Evolutionary conservation across 805 yeast genomes (phyloP).

Genomic region (Metschnikowia santaceciliae): DNA sequence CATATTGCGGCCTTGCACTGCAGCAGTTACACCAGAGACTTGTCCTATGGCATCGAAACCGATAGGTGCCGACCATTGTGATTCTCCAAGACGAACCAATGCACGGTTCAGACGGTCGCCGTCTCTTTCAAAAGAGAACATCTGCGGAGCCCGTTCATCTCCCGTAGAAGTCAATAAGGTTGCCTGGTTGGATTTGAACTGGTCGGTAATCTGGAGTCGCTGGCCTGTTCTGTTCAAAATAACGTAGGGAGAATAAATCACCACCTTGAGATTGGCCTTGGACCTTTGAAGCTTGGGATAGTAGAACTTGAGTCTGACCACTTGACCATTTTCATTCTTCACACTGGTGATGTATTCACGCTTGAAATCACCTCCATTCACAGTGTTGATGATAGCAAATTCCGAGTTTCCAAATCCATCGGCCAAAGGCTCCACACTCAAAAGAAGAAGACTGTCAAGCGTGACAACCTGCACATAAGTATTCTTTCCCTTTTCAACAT

Average conservation of each 20-base stretch:
- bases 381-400: constrained; percentile 69
- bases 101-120: constrained; percentile 64
- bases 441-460: constrained; percentile 61
- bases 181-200: constrained; percentile 34
- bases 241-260: constrained; percentile 81
- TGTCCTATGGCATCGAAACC: constrained; percentile 92
- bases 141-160: constrained; percentile 46
- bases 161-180: constrained; percentile 7
- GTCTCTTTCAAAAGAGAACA: constrained; percentile 78
- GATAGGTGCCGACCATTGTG: constrained; percentile 66
- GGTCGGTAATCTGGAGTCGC: constrained; percentile 55
- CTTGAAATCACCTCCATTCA: constrained; percentile 49
- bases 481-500: constrained; percentile 60
- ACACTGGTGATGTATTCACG: constrained; percentile 52
- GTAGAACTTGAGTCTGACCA: constrained; percentile 57
- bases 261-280: constrained; percentile 59
- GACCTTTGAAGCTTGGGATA: constrained; percentile 51
- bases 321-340: constrained; percentile 62
- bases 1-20: constrained; percentile 43
- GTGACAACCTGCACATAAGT: constrained; percentile 78
- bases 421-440: constrained; percentile 63
- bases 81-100: constrained; percentile 58
- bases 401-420: constrained; percentile 63
- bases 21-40: constrained; percentile 49
- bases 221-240: constrained; percentile 76